phyloP scores from a whole-genome alignment of 805 yeast species.

The Saccharomycopsis amapae region DNA sequence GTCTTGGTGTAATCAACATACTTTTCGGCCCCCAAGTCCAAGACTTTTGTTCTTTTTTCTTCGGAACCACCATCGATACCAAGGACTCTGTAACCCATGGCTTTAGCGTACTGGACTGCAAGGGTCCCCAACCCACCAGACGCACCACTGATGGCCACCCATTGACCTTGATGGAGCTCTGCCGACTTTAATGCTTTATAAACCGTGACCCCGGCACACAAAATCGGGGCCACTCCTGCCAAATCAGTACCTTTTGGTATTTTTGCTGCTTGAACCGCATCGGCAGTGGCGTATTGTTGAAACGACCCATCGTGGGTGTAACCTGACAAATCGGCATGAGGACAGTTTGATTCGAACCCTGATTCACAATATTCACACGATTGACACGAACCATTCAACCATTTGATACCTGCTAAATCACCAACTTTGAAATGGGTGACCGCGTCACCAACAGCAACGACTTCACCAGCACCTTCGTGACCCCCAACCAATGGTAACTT shows the following conservation, averaged over 20 bases:
- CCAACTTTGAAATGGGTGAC: conserved; percentile 71
- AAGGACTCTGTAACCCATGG: conserved; percentile 68
- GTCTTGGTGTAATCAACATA: conserved; percentile 53
- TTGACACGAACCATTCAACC: conserved; percentile 76
- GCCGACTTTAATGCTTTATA: conserved; percentile 87
- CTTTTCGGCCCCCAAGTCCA: conserved; percentile 58
- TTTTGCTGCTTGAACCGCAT: conserved; percentile 78
- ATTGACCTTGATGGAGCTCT: conserved; percentile 58
- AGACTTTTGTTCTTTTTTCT: conserved; percentile 48
- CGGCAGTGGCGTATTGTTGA: conserved; percentile 87
- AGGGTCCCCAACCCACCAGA: conserved; percentile 75
- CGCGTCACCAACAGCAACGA: conserved; percentile 66
- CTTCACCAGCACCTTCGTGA: conserved; percentile 86
- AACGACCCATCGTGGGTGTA: conserved; percentile 87
- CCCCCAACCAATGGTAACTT: conserved; percentile 76
- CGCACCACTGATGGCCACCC: conserved; percentile 75
- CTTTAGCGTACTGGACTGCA: conserved; percentile 68
- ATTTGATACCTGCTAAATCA: conserved; percentile 76
- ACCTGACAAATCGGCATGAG: conserved; percentile 67
- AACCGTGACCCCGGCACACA: conserved; percentile 89
- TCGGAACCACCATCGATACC: conserved; percentile 62
- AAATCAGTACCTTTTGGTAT: conserved; percentile 70
- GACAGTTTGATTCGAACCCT: conserved; percentile 66
- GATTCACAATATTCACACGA: conserved; percentile 68
- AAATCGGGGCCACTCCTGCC: conserved; percentile 70